Conservation (phyloP, 108 stramenopile species). For the Bacterosira constricta region DNA sequence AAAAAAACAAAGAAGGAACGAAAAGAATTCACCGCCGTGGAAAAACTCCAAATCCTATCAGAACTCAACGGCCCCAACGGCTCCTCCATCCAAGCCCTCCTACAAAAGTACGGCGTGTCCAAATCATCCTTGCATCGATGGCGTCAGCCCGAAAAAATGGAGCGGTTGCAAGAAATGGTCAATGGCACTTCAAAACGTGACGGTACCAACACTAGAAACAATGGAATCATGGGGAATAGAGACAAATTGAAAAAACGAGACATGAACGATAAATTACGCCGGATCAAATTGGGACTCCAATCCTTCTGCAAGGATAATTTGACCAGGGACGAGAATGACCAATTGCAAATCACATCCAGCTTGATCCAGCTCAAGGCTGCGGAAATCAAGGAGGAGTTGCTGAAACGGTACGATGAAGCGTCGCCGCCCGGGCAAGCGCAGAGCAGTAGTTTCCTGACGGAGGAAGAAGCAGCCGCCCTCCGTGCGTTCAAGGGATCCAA, state of each 20-base stretch:
- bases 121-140: slow-evolving; percentile 42
- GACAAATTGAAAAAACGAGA: slow-evolving; percentile 28
- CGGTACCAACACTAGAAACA: background rate
- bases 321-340: slow-evolving; percentile 5
- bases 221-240: background rate
- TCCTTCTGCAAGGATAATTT: slow-evolving; percentile 24
- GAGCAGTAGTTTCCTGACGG: background rate
- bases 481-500: slow-evolving; percentile 28
- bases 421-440: too few species aligned
- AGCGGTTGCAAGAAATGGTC: slow-evolving; percentile 34
- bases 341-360: slow-evolving; percentile 17
- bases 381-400: slow-evolving; percentile 28
- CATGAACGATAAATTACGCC: slow-evolving; percentile 19
- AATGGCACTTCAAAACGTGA: background rate
- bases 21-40: slow-evolving; percentile 39
- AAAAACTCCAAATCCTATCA: slow-evolving; percentile 35
- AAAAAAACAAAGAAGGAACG: slow-evolving; percentile 10
- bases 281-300: slow-evolving; percentile 24
- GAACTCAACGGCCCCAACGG: slow-evolving; percentile 19
- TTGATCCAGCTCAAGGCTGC: slow-evolving; percentile 24
- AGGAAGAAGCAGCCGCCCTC: slow-evolving; percentile 11
- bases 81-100: slow-evolving; percentile 21
- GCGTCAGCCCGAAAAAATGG: slow-evolving; percentile 7
- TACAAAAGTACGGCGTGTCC: slow-evolving; percentile 27
- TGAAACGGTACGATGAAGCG: slow-evolving; percentile 1